phyloP scores from a whole-genome alignment of 345 rosid species.

The Populus davidiana region DNA sequence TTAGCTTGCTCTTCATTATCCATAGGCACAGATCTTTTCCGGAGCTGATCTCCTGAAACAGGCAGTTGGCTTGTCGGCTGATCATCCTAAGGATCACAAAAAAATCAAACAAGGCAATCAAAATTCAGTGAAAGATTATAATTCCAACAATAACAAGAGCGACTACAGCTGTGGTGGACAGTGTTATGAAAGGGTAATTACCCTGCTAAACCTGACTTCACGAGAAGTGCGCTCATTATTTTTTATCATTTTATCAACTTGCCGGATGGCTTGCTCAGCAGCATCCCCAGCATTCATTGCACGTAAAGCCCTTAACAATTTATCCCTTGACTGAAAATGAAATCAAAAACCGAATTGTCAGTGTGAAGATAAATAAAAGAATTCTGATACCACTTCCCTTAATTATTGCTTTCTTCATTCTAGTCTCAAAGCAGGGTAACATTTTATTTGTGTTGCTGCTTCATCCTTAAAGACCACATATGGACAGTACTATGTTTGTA shows the following conservation, averaged over 20 bases:
- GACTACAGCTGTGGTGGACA: neutral
- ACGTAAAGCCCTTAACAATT: slow-evolving; percentile 68
- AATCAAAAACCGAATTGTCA: neutral
- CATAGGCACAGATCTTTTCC: slow-evolving; percentile 63
- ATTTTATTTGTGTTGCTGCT: too few relatives aligned
- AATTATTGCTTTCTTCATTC: too few relatives aligned
- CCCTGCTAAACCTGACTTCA: slow-evolving; percentile 68
- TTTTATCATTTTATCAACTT: slow-evolving; percentile 80
- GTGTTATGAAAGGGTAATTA: slow-evolving; percentile 22
- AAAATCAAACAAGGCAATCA: neutral
- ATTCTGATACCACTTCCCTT: too few relatives aligned
- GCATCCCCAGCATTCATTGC: slow-evolving; percentile 94
- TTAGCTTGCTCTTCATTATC: slow-evolving; percentile 60
- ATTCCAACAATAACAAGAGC: neutral
- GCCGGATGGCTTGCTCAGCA: slow-evolving; percentile 91
- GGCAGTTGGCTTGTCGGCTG: slow-evolving; percentile 52
- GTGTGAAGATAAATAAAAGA: too few relatives aligned
- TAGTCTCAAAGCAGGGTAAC: too few relatives aligned
- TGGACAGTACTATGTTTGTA: too few relatives aligned
- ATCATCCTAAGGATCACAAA: slow-evolving; percentile 60
- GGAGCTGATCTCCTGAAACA: slow-evolving; percentile 50
- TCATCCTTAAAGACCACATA: too few relatives aligned
- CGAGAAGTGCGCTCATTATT: slow-evolving; percentile 84
- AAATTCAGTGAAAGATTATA: neutral
- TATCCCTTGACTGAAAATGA: slow-evolving; percentile 75